Percentiles rank a stretch among this genome's conserved stretches.
phyloP scores from a whole-genome alignment of 495 filamentous ascomycete genomes.

The Talaromyces liani region DNA sequence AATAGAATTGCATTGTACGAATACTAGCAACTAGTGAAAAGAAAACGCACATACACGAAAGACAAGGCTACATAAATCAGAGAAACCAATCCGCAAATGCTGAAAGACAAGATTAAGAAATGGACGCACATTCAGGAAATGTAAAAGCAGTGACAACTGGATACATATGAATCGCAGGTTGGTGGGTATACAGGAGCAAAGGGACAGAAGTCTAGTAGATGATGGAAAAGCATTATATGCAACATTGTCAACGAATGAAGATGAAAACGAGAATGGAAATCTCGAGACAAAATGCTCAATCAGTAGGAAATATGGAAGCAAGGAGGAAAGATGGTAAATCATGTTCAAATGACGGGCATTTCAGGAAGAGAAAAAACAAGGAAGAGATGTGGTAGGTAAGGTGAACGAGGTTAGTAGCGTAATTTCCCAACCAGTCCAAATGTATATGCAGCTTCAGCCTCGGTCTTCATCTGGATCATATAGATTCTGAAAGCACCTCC shows the following conservation, averaged over 20 bases:
- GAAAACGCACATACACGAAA: background rate
- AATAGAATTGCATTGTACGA: background rate
- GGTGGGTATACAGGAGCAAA: slow-evolving; percentile 14
- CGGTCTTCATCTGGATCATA: slow-evolving; percentile 73
- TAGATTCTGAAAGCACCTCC: slow-evolving; percentile 66
- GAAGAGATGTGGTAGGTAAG: background rate
- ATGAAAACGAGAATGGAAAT: background rate
- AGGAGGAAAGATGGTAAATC: background rate
- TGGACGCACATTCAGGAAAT: background rate
- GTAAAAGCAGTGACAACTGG: background rate
- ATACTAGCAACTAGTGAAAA: background rate
- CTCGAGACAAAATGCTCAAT: background rate
- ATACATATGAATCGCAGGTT: background rate
- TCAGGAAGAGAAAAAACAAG: background rate
- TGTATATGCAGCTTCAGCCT: slow-evolving; percentile 52
- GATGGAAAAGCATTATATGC: slow-evolving; percentile 7
- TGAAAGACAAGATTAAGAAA: background rate
- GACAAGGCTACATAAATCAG: background rate
- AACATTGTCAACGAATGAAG: background rate
- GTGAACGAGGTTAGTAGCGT: slow-evolving; percentile 36
- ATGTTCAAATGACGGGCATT: background rate
- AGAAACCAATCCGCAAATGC: background rate
- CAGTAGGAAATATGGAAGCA: background rate
- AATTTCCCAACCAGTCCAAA: slow-evolving; percentile 56
- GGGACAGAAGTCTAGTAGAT: slow-evolving; percentile 16